phyloP scores from a whole-genome alignment of 2,329 filamentous ascomycete species.

The Akanthomyces muscarius region DNA sequence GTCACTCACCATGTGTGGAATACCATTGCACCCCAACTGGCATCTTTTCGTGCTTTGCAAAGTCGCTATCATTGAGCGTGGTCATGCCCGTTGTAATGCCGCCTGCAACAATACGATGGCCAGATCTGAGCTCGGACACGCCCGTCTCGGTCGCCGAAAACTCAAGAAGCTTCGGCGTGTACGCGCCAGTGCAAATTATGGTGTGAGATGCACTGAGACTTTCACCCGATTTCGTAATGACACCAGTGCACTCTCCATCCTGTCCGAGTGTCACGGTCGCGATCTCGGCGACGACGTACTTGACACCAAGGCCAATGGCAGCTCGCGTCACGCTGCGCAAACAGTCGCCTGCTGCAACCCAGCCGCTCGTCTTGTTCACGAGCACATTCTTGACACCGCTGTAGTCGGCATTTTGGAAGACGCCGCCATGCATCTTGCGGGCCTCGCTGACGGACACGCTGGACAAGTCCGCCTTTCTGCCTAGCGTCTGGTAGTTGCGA shows the following conservation, averaged over 20 bases:
- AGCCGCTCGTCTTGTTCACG: slow-evolving; percentile 59
- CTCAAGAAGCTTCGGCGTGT: slow-evolving; percentile 53
- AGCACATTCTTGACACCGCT: slow-evolving; percentile 55
- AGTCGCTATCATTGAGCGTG: slow-evolving; percentile 45
- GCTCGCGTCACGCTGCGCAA: slow-evolving; percentile 51
- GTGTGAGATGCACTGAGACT: slow-evolving; percentile 46
- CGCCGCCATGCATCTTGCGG: slow-evolving; percentile 49
- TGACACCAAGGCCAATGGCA: slow-evolving; percentile 52
- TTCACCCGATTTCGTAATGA: slow-evolving; percentile 43
- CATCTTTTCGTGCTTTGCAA: slow-evolving; percentile 42
- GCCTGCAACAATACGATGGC: slow-evolving; percentile 52
- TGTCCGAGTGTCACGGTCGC: slow-evolving; percentile 43
- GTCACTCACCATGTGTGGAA: slow-evolving; percentile 30
- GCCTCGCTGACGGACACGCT: slow-evolving; percentile 43
- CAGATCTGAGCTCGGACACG: slow-evolving; percentile 45
- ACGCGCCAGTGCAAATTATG: slow-evolving; percentile 54
- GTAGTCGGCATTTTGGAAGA: slow-evolving; percentile 60
- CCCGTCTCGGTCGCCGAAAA: slow-evolving; percentile 47
- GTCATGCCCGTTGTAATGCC: slow-evolving; percentile 58
- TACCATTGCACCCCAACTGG: slow-evolving; percentile 46
- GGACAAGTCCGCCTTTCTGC: slow-evolving; percentile 36
- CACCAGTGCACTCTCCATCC: slow-evolving; percentile 43
- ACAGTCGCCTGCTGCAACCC: slow-evolving; percentile 59
- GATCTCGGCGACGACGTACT: slow-evolving; percentile 53
- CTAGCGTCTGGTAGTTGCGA: slow-evolving; percentile 47